Conservation (phyloP, 345 rosid genomes). For the Combretum micranthum region DNA sequence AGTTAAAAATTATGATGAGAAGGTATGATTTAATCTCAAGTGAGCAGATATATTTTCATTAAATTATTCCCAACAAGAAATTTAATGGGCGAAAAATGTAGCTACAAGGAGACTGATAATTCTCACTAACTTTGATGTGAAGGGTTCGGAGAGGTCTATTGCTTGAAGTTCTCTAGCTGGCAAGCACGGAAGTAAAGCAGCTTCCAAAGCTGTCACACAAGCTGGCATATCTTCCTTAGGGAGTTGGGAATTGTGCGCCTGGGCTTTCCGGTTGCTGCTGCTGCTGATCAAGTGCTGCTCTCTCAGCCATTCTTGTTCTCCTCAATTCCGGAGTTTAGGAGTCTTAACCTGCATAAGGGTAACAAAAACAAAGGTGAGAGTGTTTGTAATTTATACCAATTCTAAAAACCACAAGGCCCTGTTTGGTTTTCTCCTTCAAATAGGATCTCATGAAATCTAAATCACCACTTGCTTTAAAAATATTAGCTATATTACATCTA, state of each 20-base stretch:
- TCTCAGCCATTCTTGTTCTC: neutral
- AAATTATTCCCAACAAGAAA: neutral
- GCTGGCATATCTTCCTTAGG: constrained; percentile 57
- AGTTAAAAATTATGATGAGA: no score
- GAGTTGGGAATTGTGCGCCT: constrained; percentile 22
- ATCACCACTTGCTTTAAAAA: no score
- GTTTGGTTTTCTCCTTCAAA: no score
- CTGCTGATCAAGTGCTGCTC: constrained; percentile 15
- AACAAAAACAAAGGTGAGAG: no score
- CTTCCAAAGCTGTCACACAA: constrained; percentile 73
- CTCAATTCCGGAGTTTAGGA: no score
- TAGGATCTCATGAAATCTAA: no score
- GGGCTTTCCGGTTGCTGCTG: constrained; percentile 21
- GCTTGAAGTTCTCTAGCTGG: constrained; percentile 99
- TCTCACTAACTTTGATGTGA: constrained; percentile 80
- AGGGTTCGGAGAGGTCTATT: constrained; percentile 83
- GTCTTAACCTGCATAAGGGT: no score
- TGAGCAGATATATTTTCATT: neutral
- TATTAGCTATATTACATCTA: no score
- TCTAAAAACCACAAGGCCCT: no score
- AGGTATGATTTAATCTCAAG: no score
- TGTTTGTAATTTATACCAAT: no score
- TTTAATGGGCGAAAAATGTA: neutral
- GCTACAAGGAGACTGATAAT: neutral
- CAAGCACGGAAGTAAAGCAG: constrained; percentile 87